These are phyloP conservation scores for Blastomyces emzantsi DNA, from an alignment of 2,329 filamentous ascomycete species.

Conservation along the genomic window DNA sequence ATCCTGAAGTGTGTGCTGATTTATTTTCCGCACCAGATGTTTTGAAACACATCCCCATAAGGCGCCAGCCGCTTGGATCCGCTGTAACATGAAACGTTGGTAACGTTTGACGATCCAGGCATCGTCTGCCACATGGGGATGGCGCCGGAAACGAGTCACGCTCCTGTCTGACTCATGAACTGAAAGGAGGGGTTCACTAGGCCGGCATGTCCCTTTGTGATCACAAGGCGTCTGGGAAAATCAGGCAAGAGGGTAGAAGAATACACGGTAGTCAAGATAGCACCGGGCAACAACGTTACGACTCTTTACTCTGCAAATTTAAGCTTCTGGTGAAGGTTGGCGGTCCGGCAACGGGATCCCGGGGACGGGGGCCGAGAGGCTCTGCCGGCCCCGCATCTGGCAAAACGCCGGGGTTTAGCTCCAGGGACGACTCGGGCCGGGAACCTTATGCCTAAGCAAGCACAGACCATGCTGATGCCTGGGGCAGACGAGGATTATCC, in stretches of 20 bases:
- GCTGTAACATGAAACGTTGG: background rate
- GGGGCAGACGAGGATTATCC: background rate
- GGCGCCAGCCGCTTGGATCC: background rate
- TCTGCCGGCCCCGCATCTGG: background rate
- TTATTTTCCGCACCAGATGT: background rate
- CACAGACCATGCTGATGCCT: slow-evolving; percentile 1
- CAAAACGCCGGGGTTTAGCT: background rate
- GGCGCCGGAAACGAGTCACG: background rate
- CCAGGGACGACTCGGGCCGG: slow-evolving; percentile 7
- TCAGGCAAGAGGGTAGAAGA: background rate
- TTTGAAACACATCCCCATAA: background rate
- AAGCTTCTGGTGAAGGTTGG: background rate
- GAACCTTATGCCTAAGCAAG: background rate
- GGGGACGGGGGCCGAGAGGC: background rate
- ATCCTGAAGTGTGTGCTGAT: background rate
- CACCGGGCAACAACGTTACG: no score
- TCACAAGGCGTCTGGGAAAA: background rate
- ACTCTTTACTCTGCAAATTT: no score
- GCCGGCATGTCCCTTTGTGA: background rate
- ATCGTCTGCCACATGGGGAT: background rate
- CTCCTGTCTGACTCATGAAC: background rate
- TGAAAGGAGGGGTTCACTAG: background rate
- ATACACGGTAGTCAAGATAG: no score
- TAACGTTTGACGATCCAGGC: background rate
- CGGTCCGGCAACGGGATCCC: background rate